These are phyloP conservation scores for Uronychia setigera DNA, from an alignment of 73 alveolate species.

Conservation along the genomic window DNA sequence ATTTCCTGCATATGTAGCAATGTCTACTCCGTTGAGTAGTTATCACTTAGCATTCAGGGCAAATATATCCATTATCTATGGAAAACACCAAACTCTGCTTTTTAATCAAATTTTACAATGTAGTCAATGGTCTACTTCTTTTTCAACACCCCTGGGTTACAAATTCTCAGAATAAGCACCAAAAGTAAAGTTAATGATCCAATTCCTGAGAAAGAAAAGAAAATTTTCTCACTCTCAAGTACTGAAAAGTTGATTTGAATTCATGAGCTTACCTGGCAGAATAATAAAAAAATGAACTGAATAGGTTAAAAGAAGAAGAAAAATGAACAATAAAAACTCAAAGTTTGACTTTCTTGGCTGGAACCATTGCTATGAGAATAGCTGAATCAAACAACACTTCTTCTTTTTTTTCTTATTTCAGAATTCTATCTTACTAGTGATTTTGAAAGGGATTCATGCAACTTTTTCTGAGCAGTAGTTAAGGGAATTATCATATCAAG, in stretches of 20 bases:
- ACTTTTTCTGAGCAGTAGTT: background rate
- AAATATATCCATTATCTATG: too few species aligned
- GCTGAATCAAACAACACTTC: background rate
- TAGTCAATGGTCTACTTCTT: conserved; percentile 1
- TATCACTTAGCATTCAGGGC: conserved; percentile 40
- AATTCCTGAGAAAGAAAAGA: too few species aligned
- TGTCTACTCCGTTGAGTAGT: conserved; percentile 24
- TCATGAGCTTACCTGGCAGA: too few species aligned
- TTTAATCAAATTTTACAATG: too few species aligned
- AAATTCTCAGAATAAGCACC: background rate
- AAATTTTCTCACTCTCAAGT: too few species aligned
- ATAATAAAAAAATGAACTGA: too few species aligned
- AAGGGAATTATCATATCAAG: background rate
- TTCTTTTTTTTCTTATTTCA: too few species aligned
- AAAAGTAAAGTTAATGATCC: background rate
- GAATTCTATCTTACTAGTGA: too few species aligned
- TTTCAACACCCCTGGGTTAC: background rate
- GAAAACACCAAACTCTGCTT: too few species aligned
- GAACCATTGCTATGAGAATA: background rate
- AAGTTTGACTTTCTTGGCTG: background rate
- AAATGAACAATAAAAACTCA: background rate
- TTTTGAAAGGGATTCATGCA: too few species aligned
- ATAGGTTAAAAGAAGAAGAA: too few species aligned
- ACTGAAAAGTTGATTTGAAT: too few species aligned
- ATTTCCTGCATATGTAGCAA: conserved; percentile 68